A percentile compares a stretch with the other conserved stretches of the same genome.
Evolutionary conservation across 2,329 filamentous ascomycete species (phyloP).

Genomic region (Chrysoporthe puriensis): DNA sequence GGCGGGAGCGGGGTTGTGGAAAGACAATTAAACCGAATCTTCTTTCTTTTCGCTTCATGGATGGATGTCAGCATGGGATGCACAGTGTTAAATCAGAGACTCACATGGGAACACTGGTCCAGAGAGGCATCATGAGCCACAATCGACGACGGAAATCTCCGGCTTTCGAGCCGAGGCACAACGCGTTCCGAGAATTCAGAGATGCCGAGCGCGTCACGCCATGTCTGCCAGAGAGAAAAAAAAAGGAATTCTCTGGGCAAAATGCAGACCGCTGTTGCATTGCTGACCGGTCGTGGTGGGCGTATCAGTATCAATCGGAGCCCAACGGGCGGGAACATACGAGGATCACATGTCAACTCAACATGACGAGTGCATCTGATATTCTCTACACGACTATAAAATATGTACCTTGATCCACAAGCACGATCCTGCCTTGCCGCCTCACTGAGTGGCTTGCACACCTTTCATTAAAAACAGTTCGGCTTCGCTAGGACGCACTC

Average conservation of each 20-base stretch:
- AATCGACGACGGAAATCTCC: not conserved
- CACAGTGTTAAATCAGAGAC: not conserved
- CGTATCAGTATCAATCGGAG: constrained; percentile 1
- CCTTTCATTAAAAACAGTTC: not conserved
- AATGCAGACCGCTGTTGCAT: not conserved
- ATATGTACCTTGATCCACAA: not conserved
- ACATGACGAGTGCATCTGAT: not conserved
- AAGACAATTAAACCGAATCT: not conserved
- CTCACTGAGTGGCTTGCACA: not conserved
- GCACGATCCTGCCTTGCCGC: not conserved
- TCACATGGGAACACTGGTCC: not conserved
- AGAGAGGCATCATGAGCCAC: not conserved
- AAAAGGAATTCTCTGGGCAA: not conserved
- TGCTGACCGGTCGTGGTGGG: not conserved
- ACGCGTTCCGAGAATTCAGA: not conserved
- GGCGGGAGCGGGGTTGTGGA: not conserved
- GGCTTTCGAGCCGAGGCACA: not conserved
- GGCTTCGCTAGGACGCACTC: not conserved
- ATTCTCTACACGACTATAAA: constrained; percentile 2
- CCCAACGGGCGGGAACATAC: not conserved
- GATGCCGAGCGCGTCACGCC: not conserved
- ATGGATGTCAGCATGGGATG: not conserved
- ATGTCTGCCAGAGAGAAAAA: not conserved
- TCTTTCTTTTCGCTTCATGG: not conserved
- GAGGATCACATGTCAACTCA: not conserved